Conservation (phyloP, 2,329 filamentous ascomycete genomes). For the Neofusicoccum laricinum region DNA sequence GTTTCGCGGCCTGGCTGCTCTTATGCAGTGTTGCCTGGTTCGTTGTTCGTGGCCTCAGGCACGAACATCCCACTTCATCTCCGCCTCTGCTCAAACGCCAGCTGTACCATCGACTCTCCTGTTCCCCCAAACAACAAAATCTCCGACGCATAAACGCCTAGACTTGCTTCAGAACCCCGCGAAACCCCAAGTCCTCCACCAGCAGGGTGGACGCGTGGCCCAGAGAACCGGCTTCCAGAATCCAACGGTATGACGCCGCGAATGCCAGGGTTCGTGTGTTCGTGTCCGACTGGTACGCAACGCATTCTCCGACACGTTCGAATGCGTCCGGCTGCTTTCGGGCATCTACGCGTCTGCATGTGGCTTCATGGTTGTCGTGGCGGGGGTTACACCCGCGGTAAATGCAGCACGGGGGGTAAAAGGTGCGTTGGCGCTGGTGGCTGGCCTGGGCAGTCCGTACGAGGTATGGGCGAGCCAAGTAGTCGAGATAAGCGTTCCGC, state of each 20-base stretch:
- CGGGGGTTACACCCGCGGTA: not conserved
- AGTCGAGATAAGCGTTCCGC: not conserved
- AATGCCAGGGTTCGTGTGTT: too few relatives aligned
- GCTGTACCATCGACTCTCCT: not conserved
- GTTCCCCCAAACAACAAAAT: not conserved
- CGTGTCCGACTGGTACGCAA: too few relatives aligned
- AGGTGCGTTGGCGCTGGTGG: not conserved
- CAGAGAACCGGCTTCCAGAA: not conserved
- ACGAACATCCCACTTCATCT: not conserved
- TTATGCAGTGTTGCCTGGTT: not conserved
- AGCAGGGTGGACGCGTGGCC: not conserved
- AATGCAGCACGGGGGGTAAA: not conserved
- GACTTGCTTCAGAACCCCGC: not conserved
- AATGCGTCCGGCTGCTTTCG: not conserved
- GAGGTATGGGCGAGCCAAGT: not conserved
- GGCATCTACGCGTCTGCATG: not conserved
- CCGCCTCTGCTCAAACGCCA: not conserved
- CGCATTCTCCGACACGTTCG: not conserved
- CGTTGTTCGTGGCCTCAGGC: not conserved
- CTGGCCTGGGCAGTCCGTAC: not conserved
- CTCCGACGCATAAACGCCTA: conserved; percentile 5
- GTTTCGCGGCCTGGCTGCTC: not conserved
- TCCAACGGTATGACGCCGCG: not conserved
- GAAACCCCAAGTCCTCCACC: conserved; percentile 1
- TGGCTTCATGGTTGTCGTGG: not conserved